These are phyloP conservation scores for Chionographis japonica DNA, from an alignment of 106 monocot species.

Conservation along the genomic window DNA sequence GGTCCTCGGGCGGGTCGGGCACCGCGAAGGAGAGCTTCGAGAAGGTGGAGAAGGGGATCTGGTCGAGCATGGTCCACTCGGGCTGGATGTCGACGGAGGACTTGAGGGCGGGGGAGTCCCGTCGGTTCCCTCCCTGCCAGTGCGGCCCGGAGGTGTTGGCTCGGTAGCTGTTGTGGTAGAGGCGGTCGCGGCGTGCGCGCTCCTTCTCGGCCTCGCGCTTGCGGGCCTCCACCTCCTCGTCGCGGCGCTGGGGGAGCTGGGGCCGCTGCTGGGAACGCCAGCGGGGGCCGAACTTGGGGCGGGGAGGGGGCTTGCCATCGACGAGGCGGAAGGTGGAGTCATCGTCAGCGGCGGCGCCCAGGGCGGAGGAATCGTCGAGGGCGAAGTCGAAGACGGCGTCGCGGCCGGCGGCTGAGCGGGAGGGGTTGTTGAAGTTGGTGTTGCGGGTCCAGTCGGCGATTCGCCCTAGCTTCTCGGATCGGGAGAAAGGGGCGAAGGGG, in stretches of 20 bases:
- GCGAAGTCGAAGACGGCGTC: conserved; percentile 65
- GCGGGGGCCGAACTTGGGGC: conserved; percentile 79
- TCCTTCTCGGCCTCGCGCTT: conserved; percentile 88
- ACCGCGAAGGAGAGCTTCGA: conserved; percentile 87
- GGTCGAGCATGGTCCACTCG: conserved; percentile 92
- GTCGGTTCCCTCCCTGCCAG: conserved; percentile 19
- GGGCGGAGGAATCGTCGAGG: conserved; percentile 39
- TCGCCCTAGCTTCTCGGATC: conserved; percentile 93
- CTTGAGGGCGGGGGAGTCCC: conserved; percentile 46
- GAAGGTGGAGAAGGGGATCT: conserved; percentile 92
- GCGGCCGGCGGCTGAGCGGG: conserved; percentile 11
- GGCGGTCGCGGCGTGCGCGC: conserved; percentile 66
- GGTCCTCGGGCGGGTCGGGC: conserved; percentile 81
- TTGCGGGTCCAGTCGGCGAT: conserved; percentile 97
- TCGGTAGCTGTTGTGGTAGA: conserved; percentile 37
- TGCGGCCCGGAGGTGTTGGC: neutral
- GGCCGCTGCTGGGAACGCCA: conserved; percentile 89
- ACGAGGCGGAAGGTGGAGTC: conserved; percentile 90
- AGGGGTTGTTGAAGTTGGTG: conserved; percentile 10
- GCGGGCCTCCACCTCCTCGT: conserved; percentile 89
- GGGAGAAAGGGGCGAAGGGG: conserved; percentile 97
- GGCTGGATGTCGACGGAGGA: conserved; percentile 94
- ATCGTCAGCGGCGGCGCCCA: conserved; percentile 19
- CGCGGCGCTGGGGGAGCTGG: conserved; percentile 87
- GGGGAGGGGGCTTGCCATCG: conserved; percentile 89